Evolutionary conservation across 176 grass and related monocot genomes (phyloP), one percentile per base, ranked within the genome.

Genomic region (Aegilops umbellulata): DNA sequence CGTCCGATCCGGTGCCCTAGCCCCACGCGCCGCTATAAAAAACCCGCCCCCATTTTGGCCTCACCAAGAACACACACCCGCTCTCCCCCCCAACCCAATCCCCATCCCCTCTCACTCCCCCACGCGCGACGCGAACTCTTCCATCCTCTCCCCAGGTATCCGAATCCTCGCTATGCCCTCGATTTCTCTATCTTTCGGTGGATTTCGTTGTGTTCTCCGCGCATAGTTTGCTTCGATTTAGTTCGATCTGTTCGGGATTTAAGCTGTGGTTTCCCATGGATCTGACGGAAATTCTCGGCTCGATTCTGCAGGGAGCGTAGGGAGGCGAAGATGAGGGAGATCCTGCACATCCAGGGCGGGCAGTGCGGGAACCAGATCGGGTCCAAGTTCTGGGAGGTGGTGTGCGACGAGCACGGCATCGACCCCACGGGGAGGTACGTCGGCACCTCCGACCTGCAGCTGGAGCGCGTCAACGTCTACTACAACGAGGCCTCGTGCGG

Each of bases 401-500:
- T 97, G 20, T 97, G 92, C 76, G 92, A 90, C 60, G 94, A 97
- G 90, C 94, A 97, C 60, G 94, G 94, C 66, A 92, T 97, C 78
- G 90, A 97, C 86, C 36, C 90, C 60, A 88, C 88, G 67, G 95
- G 92, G 9, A 65, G 86, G 32, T 94, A 93, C 82, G 78, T 86
- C 7, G 95, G 95, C 72, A 87, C 83, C 35, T 86, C 90, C 53
- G 86, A 89, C 32, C 49, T 89, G 72, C 92, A 97, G 82, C 89
- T 97, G 47, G 95, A 97, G 92, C 90, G 95, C 81, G 88, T 93
- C 61, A 94, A 94, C 83, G 92, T 97, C 12, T 97, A 97, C 86
- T 97, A 94, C 86, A 97, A 91, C 69, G 90, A 97, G 81, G 95
- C 95, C 25, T 92, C 90, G 0, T 86, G 95, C 13, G 95, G 95